Conservation (phyloP, 352 stramenopile genomes). For the Phytophthora palmivora region DNA sequence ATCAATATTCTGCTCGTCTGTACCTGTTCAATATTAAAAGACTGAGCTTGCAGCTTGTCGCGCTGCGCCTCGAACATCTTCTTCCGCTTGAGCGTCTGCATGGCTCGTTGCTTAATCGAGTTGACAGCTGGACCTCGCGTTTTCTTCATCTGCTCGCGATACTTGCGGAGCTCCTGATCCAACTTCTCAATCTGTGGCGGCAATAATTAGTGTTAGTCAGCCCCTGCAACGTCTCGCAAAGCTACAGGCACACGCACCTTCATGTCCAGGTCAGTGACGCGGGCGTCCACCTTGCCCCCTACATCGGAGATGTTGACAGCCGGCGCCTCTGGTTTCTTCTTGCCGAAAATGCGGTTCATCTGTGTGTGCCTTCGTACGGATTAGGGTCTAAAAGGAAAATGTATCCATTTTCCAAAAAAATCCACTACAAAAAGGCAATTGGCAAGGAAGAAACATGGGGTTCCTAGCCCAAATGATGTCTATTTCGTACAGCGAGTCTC, state of each 20-base stretch:
- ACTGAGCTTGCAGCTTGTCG: conserved; percentile 81
- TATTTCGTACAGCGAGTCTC: conserved; percentile 13
- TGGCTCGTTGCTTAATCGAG: conserved; percentile 83
- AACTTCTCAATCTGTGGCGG: conserved; percentile 73
- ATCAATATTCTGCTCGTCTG: background rate
- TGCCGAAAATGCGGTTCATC: conserved; percentile 90
- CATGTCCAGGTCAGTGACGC: conserved; percentile 78
- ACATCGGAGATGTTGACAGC: conserved; percentile 84
- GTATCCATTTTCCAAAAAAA: conserved; percentile 12
- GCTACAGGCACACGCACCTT: conserved; percentile 51
- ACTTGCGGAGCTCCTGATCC: conserved; percentile 84
- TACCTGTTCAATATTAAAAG: conserved; percentile 90
- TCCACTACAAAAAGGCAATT: too few species aligned
- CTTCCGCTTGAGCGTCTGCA: conserved; percentile 89
- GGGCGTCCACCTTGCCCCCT: conserved; percentile 75
- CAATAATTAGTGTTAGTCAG: conserved; percentile 14
- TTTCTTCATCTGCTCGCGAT: conserved; percentile 87
- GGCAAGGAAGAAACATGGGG: too few species aligned
- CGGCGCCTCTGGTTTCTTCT: conserved; percentile 80
- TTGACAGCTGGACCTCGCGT: conserved; percentile 69
- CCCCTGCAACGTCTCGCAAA: too few species aligned
- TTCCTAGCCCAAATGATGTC: background rate
- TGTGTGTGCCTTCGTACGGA: too few species aligned
- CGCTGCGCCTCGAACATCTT: conserved; percentile 90
- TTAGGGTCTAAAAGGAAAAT: too few species aligned